Evolutionary conservation across 2,329 filamentous ascomycete species (phyloP), one percentile per base, ranked within the genome.

Genomic region (Aspergillus felis): DNA sequence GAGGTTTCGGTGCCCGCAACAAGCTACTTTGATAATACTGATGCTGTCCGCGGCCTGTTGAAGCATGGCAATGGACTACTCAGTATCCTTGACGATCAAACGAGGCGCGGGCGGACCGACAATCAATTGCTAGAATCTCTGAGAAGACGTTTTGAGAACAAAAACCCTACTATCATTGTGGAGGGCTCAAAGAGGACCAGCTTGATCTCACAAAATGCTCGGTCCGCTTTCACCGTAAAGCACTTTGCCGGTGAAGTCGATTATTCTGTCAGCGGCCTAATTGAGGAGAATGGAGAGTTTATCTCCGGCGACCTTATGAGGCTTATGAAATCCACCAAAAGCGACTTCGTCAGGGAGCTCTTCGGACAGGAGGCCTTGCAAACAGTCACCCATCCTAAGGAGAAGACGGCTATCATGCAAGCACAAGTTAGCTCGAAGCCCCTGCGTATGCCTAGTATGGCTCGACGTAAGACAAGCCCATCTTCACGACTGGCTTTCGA

Each of bases 211-310:
- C 88, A 91, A 60, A 95, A 95, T 74, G 82, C 85, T 0, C 82
- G 89, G 0, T 88, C 91, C 4, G 84, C 84, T 9, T 99, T 99
- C 76, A 92, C 92, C 0, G 87, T 99, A 56, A 92, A 90, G 74
- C 94, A 99, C 74, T 99, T 95, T 74, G 93, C 93, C 42, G 94
- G 94, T 52, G 94, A 97, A 71, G 91, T 99, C 4, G 94, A 99
- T 60, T 99, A 99, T 70, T 87, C 91, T 2, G 84, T 95, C 59
- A 88, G 88, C 66, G 91, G 91, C 4, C 79, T 99, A 24, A 83
- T 97, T 2, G 94, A 99, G 74, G 92, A 96, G 76, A 99, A 99
- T 64, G 91, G 92, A 54, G 94, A 99, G 72, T 86, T 96, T 61
- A 94, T 99, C 61, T 96, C 92, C 3, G 93, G 92, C 27, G 94